These are phyloP conservation scores for Cryptococcus sp. DNA, from an alignment of 1,284 basidiomycete genomes.

Conservation along the genomic window DNA sequence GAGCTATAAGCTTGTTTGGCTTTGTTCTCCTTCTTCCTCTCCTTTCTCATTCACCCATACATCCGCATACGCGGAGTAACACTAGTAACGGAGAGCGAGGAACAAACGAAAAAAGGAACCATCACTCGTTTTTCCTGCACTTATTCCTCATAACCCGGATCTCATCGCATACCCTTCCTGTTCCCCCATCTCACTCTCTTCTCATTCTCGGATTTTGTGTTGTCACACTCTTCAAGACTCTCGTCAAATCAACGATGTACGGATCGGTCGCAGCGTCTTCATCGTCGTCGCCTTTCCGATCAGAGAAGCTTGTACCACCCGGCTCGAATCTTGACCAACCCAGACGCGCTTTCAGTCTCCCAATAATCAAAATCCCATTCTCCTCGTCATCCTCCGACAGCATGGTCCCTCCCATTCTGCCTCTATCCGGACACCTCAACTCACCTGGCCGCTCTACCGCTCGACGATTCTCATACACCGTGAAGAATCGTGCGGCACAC, in stretches of 20 bases:
- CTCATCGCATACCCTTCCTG: too few species aligned
- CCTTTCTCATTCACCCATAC: too few species aligned
- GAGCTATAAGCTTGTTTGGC: too few species aligned
- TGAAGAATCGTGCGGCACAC: conserved; percentile 27
- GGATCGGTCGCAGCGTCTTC: not conserved
- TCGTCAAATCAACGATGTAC: not conserved
- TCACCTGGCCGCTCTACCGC: conserved; percentile 18
- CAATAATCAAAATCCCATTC: not conserved
- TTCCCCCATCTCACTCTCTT: not conserved
- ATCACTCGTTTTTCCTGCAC: too few species aligned
- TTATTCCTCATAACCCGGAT: too few species aligned
- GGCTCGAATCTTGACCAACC: not conserved
- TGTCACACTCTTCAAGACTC: too few species aligned
- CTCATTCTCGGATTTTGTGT: not conserved
- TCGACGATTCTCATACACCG: conserved; percentile 31
- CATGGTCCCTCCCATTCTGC: not conserved
- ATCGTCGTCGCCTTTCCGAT: not conserved
- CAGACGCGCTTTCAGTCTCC: not conserved
- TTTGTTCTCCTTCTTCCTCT: too few species aligned
- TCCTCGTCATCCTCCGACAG: too few species aligned
- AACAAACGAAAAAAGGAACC: too few species aligned
- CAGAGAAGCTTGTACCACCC: too few species aligned
- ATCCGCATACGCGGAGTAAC: too few species aligned
- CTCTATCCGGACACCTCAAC: not conserved
- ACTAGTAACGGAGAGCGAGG: too few species aligned